Percentiles rank a stretch among this genome's conserved stretches.
Evolutionary conservation across 2,329 filamentous ascomycete genomes (phyloP).

Genomic region (Aspergillus aculeatus): DNA sequence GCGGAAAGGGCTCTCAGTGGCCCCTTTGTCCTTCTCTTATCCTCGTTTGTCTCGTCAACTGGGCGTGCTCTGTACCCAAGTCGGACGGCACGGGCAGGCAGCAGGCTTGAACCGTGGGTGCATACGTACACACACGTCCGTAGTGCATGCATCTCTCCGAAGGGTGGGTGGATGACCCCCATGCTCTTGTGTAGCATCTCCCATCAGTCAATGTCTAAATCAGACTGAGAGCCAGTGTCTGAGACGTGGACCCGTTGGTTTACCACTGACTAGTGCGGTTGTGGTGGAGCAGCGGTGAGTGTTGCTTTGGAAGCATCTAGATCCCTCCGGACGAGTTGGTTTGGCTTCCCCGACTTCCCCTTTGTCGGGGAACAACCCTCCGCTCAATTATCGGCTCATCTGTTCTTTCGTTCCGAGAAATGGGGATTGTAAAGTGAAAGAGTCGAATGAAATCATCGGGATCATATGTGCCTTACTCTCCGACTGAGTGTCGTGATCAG

Average conservation of each 20-base stretch:
- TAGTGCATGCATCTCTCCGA: background rate
- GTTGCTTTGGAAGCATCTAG: background rate
- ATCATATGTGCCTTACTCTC: background rate
- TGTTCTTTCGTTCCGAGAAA: background rate
- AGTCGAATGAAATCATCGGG: background rate
- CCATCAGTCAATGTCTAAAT: background rate
- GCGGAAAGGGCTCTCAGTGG: background rate
- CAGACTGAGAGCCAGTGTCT: background rate
- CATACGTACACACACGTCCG: background rate
- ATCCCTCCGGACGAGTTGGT: background rate
- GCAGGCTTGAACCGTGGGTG: background rate
- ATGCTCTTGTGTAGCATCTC: background rate
- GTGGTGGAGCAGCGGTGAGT: background rate
- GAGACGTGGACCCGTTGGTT: background rate
- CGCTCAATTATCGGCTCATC: background rate
- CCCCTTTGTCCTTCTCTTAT: background rate
- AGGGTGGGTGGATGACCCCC: background rate
- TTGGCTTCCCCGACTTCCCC: background rate
- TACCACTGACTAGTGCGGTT: background rate
- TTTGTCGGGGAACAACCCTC: background rate
- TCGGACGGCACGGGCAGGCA: background rate
- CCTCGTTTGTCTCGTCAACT: background rate
- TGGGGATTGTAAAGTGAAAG: background rate
- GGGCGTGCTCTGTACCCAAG: background rate
- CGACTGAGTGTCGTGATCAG: background rate